Evolutionary conservation across 2,329 filamentous ascomycete species (phyloP).

Genomic region (Amauroascus niger): DNA sequence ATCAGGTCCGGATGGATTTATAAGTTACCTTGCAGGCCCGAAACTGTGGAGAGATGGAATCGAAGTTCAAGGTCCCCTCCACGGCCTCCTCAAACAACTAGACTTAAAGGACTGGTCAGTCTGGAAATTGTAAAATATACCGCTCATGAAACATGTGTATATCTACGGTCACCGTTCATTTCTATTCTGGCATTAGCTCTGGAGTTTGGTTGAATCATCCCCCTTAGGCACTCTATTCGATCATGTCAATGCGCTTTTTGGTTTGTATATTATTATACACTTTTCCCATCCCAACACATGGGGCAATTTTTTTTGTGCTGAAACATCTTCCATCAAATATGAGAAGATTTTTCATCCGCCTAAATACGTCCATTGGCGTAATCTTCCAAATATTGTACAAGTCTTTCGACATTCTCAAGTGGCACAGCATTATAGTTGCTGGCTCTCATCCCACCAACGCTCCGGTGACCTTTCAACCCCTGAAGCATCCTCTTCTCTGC

Average conservation of each 20-base stretch:
- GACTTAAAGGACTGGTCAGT: slow-evolving; percentile 49
- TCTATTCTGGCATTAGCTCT: slow-evolving; percentile 7
- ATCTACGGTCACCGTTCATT: background rate
- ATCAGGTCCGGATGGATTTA: slow-evolving; percentile 84
- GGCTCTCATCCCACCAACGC: slow-evolving; percentile 73
- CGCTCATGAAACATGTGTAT: background rate
- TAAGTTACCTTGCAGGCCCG: slow-evolving; percentile 66
- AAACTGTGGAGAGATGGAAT: slow-evolving; percentile 64
- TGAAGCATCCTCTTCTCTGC: slow-evolving; percentile 59
- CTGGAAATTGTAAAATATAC: slow-evolving; percentile 44
- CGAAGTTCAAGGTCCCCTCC: slow-evolving; percentile 65
- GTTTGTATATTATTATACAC: too few relatives aligned
- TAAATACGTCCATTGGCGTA: slow-evolving; percentile 35
- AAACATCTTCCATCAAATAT: slow-evolving; percentile 1
- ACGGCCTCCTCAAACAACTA: slow-evolving; percentile 57
- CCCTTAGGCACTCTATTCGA: background rate
- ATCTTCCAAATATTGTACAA: slow-evolving; percentile 41
- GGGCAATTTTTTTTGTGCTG: background rate
- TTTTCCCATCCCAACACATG: background rate
- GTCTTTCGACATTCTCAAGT: slow-evolving; percentile 36
- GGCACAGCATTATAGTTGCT: slow-evolving; percentile 85
- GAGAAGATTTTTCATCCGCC: background rate
- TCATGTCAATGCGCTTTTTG: too few relatives aligned
- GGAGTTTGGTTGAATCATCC: slow-evolving; percentile 12
- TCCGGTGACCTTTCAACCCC: slow-evolving; percentile 81